Percentiles rank a stretch among this genome's conserved stretches.
Conservation (phyloP, 768 basidiomycete species). For the Lentinula raphanica region DNA sequence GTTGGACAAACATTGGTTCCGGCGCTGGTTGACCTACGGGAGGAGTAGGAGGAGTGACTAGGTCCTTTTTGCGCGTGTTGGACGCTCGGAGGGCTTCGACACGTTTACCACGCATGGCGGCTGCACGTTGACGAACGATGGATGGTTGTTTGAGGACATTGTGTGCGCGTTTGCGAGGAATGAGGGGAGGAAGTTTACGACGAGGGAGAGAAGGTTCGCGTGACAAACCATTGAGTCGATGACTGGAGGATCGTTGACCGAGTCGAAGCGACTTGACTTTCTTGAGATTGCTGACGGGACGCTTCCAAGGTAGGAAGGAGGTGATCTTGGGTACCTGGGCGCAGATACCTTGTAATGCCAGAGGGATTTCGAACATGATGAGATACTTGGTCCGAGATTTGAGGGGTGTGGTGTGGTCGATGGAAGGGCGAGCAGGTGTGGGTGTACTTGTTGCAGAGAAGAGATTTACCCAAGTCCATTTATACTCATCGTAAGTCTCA, state of each 20-base stretch:
- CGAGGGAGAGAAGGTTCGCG: neutral
- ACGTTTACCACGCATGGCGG: neutral
- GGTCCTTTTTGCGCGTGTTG: neutral
- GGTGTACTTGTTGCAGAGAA: no score
- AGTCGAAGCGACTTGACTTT: neutral
- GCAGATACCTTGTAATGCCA: neutral
- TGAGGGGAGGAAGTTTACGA: neutral
- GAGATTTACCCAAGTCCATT: neutral
- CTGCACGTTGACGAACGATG: neutral
- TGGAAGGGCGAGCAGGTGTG: no score
- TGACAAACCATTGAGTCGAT: neutral
- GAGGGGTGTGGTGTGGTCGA: no score
- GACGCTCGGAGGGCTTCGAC: neutral
- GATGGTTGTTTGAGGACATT: neutral
- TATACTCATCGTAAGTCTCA: neutral
- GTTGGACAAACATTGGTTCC: neutral
- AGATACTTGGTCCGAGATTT: no score
- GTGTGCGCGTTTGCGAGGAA: neutral
- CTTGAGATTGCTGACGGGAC: neutral
- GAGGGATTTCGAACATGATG: neutral
- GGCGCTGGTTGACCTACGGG: neutral
- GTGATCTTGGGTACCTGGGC: neutral
- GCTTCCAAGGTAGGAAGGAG: neutral
- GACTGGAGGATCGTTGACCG: neutral
- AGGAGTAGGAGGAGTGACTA: neutral